Evolutionary conservation across 257 asterid genomes (phyloP), one percentile per base, ranked within the genome.

Genomic region (Nicotiana undulata): DNA sequence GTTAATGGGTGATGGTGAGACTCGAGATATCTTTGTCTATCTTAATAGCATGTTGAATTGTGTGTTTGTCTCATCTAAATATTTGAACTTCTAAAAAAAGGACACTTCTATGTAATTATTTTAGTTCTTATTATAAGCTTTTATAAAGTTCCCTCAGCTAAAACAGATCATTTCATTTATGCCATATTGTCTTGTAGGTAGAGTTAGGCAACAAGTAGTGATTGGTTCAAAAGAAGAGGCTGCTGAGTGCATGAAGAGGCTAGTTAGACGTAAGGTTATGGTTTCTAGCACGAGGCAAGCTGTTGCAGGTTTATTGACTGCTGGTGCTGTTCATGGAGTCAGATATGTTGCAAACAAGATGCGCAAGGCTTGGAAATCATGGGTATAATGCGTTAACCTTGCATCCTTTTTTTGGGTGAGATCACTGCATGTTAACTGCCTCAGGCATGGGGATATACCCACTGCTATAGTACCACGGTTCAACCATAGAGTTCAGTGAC

Each of bases 231-330:
- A 82, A 89, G 93, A 85, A 61, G 92, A 92, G 89, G 94, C 92
- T 77, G 97, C 94, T 44, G 84, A 88, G 77, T 90, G 90, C 83
- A 56, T 90, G 84, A 87, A 78, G 67, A 95, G 84, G 87, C 86
- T 90, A 75, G 85, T 96, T 82, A 92, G 97, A 58, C 90, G 82
- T 64, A 96, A 89, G 84, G 99, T 96, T 5, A 88, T 86, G 97
- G 86, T 87, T 86, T 96, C 95, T n/a, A 96, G 99, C 82, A 90
- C 92, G 60, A 93, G 97, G 81, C 97, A 96, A 77, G 97, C 96
- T 12, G 89, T 89, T 76, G 98, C 98, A 10, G 99, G 99, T 77
- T 85, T 96, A 63, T 49, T 96, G 84, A 94, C 95, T n/a, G 91
- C 66, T 68, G 98, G 98, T 31, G 93, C 88, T 18, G 85, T 88